These are phyloP conservation scores for Penicillium robsamsonii DNA, from an alignment of 495 filamentous ascomycete genomes.

Conservation along the genomic window DNA sequence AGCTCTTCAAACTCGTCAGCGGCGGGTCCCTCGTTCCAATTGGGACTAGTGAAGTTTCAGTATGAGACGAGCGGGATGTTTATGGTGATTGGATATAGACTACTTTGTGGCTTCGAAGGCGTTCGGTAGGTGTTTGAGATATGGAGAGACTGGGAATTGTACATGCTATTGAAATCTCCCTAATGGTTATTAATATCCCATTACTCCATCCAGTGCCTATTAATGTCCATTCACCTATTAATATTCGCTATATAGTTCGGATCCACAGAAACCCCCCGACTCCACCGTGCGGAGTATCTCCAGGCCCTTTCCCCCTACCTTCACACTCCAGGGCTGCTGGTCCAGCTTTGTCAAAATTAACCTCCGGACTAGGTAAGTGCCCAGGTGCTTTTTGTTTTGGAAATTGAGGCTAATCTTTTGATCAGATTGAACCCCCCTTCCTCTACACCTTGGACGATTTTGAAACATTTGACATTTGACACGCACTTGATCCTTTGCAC, in stretches of 20 bases:
- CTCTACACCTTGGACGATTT: background rate
- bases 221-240: background rate
- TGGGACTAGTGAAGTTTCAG: constrained; percentile 26
- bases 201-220: too few species aligned
- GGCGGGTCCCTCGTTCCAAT: constrained; percentile 11
- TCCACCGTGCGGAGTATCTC: constrained; percentile 17
- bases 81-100: constrained; percentile 7
- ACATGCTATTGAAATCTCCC: too few species aligned
- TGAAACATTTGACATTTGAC: background rate
- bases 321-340: constrained; percentile 4
- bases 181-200: too few species aligned
- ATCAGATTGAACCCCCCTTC: constrained; percentile 11
- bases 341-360: constrained; percentile 16
- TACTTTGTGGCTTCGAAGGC: background rate
- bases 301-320: background rate
- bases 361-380: background rate
- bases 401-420: background rate
- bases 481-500: background rate
- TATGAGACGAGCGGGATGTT: constrained; percentile 22
- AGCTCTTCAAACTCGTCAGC: constrained; percentile 21
- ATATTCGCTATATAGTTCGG: background rate
- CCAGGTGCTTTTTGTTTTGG: too few species aligned
- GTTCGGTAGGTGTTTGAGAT: background rate
- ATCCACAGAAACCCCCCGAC: background rate
- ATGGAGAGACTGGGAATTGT: too few species aligned